Percentiles rank a stretch among this genome's conserved stretches.
These are phyloP conservation scores for Curvularia sp. DNA, from an alignment of 2,329 filamentous ascomycete species.

Conservation along the genomic window DNA sequence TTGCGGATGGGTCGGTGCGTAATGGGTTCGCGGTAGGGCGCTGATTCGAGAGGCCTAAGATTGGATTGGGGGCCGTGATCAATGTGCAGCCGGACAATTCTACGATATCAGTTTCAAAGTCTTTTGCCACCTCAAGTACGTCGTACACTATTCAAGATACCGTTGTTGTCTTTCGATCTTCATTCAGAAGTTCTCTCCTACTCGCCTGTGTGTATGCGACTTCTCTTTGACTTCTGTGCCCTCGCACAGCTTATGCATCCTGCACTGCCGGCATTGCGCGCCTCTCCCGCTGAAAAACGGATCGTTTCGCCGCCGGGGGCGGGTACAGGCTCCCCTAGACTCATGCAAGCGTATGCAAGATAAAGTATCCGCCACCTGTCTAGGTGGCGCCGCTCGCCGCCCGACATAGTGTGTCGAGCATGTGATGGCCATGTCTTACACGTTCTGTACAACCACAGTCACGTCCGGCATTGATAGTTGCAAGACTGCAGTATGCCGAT, in stretches of 20 bases:
- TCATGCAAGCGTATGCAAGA: slow-evolving; percentile 15
- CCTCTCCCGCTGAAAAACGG: slow-evolving; percentile 20
- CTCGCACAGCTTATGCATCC: slow-evolving; percentile 16
- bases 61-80: background rate
- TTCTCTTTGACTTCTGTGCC: background rate
- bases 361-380: slow-evolving; percentile 25
- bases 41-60: slow-evolving; percentile 3
- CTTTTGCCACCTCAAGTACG: slow-evolving; percentile 1
- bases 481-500: slow-evolving; percentile 5
- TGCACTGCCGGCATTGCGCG: slow-evolving; percentile 26
- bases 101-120: slow-evolving; percentile 10
- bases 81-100: slow-evolving; percentile 1
- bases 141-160: background rate
- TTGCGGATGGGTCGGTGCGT: slow-evolving; percentile 6
- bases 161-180: background rate
- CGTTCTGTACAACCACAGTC: slow-evolving; percentile 16
- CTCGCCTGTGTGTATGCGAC: background rate
- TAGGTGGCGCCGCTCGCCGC: slow-evolving; percentile 10
- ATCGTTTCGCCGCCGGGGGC: slow-evolving; percentile 22
- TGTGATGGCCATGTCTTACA: slow-evolving; percentile 18
- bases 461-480: slow-evolving; percentile 12
- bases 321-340: slow-evolving; percentile 31
- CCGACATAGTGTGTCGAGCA: slow-evolving; percentile 1
- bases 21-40: background rate
- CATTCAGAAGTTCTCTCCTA: slow-evolving; percentile 1